phyloP scores from a whole-genome alignment of 352 stramenopile genomes.

The Globisporangium radiosum region DNA sequence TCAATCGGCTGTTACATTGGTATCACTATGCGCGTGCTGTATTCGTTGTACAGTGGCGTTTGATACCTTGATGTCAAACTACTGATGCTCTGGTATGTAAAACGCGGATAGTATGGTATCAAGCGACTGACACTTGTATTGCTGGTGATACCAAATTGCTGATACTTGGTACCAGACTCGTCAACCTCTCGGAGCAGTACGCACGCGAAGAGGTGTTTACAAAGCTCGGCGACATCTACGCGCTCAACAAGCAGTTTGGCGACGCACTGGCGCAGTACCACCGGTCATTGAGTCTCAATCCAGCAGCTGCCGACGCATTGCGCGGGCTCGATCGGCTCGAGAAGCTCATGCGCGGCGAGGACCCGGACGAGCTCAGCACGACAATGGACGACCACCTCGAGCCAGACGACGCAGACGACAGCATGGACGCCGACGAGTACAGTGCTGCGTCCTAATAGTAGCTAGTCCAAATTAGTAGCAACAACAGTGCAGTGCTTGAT shows the following conservation, averaged over 20 bases:
- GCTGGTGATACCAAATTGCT: background rate
- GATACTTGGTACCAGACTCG: constrained; percentile 19
- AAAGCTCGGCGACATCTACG: constrained; percentile 71
- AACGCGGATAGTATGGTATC: too few species aligned
- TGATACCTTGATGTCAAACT: too few species aligned
- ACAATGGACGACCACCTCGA: constrained; percentile 63
- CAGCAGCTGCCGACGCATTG: constrained; percentile 37
- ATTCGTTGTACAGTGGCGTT: too few species aligned
- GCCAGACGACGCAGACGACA: constrained; percentile 44
- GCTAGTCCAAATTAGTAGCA: too few species aligned
- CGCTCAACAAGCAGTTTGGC: constrained; percentile 56
- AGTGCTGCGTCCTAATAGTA: background rate
- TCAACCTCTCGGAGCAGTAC: constrained; percentile 34
- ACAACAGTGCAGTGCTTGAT: too few species aligned
- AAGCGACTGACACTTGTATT: too few species aligned
- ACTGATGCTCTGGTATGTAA: too few species aligned
- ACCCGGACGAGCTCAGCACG: constrained; percentile 60
- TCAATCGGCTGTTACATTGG: too few species aligned
- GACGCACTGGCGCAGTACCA: constrained; percentile 71
- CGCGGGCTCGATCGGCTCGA: constrained; percentile 64
- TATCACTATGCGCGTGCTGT: too few species aligned
- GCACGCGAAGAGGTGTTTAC: constrained; percentile 62
- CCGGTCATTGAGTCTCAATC: constrained; percentile 53
- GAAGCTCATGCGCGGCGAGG: constrained; percentile 72
- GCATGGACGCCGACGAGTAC: constrained; percentile 39